Percentiles rank a stretch among this genome's conserved stretches.
Evolutionary conservation across 352 stramenopile species (phyloP).

Genomic region (Globisporangium uncinulatum): DNA sequence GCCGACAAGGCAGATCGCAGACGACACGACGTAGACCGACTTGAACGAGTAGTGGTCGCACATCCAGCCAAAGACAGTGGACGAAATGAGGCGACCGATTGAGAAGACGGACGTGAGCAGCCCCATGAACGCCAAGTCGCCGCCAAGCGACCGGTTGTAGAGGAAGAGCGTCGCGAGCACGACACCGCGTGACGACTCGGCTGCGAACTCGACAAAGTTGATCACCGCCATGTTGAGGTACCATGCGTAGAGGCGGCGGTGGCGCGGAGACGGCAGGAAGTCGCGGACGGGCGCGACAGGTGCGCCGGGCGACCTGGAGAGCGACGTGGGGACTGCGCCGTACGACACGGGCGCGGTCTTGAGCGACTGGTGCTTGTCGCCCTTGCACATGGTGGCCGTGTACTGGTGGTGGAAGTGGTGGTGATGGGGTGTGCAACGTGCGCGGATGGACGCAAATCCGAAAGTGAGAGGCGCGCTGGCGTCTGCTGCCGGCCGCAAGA

Average conservation of each 20-base stretch:
- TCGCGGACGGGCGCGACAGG: constrained; percentile 20
- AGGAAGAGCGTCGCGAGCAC: constrained; percentile 65
- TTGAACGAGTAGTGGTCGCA: constrained; percentile 56
- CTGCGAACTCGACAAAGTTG: constrained; percentile 46
- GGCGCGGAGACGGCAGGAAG: constrained; percentile 22
- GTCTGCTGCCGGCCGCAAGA: no score
- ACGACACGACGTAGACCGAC: constrained; percentile 41
- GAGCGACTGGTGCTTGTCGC: constrained; percentile 9
- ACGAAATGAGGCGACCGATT: constrained; percentile 52
- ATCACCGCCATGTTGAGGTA: constrained; percentile 60
- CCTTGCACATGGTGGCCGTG: constrained; percentile 10
- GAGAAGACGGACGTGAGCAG: constrained; percentile 63
- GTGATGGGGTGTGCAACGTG: background rate
- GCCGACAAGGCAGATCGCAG: constrained; percentile 30
- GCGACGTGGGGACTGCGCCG: constrained; percentile 16
- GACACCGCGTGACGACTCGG: constrained; percentile 51
- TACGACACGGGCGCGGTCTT: constrained; percentile 18
- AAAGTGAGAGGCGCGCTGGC: constrained; percentile 4
- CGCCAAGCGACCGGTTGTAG: constrained; percentile 47
- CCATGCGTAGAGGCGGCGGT: constrained; percentile 20
- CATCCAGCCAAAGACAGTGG: constrained; percentile 53
- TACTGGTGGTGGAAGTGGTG: background rate
- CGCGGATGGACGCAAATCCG: constrained; percentile 1
- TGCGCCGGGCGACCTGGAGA: background rate
- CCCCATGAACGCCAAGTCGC: constrained; percentile 46